phyloP scores from a whole-genome alignment of 768 basidiomycete species.

The Suillus subluteus region DNA sequence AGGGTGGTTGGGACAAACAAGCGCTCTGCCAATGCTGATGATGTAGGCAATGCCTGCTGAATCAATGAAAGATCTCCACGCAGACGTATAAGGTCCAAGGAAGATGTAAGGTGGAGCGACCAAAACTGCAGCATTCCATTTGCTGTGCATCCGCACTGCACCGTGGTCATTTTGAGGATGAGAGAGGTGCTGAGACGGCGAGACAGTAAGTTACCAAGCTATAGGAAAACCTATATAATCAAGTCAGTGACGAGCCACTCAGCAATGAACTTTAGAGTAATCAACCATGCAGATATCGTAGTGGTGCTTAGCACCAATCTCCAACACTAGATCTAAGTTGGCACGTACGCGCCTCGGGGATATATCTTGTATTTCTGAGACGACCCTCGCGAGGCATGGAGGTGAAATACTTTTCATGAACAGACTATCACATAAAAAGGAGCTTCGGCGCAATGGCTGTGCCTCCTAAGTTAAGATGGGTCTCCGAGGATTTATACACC shows the following conservation, averaged over 20 bases:
- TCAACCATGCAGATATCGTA: too few species aligned
- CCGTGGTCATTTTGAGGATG: neutral
- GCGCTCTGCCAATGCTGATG: slow-evolving; percentile 43
- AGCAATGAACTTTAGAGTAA: too few species aligned
- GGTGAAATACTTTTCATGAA: too few species aligned
- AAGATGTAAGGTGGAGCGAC: slow-evolving; percentile 35
- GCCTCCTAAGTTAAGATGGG: too few species aligned
- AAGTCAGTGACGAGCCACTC: neutral
- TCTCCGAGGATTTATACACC: too few species aligned
- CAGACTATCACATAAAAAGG: too few species aligned
- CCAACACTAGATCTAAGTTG: neutral
- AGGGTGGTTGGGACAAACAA: slow-evolving; percentile 27
- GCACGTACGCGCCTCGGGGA: neutral
- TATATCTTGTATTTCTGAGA: too few species aligned
- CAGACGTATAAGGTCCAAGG: slow-evolving; percentile 46
- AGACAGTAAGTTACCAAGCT: neutral
- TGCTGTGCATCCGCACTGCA: neutral
- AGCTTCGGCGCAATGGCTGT: too few species aligned
- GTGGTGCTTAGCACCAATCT: too few species aligned
- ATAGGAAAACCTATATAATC: too few species aligned
- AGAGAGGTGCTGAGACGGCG: neutral
- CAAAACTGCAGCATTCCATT: neutral
- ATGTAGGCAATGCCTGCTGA: slow-evolving; percentile 42
- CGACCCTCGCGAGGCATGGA: too few species aligned
- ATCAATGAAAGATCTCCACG: slow-evolving; percentile 37